Evolutionary conservation across 192 early-diverging fungal species (phyloP), one percentile per base, ranked within the genome.

Genomic region (Gamsiella multidivaricata): DNA sequence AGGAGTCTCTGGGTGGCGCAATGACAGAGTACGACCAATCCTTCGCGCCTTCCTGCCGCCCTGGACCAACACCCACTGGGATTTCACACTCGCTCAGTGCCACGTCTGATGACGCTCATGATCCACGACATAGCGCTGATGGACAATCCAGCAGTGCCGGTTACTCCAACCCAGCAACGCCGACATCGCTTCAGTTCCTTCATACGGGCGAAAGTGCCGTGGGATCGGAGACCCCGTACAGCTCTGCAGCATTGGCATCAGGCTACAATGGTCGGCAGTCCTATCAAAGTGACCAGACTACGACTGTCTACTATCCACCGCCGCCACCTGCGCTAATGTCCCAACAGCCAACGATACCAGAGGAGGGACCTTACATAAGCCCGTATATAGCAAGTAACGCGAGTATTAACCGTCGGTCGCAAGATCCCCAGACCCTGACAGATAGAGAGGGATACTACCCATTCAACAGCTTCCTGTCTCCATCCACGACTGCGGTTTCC

Each of bases 131-230:
- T 25, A 63, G 69, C 33, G 4, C 32, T 2, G 69, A 71, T n/a
- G n/a, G n/a, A 20, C 53, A 28, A 2, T 23, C 43, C 5, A 50
- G 34, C 39, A 56, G 25, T 31, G 32, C 8, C 26, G 60, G 59
- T 8, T 57, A 57, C 41, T 65, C 70, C 5, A 33, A 31, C 32
- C 36, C 54, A 28, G 37, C 55, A 26, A 66, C 63, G 8, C 62
- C 61, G 17, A 74, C 63, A 31, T 47, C 62, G 0, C 52, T 73
- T 4, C 55, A 65, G 41, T 73, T 61, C 31, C 45, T 74, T 41
- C 3, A 26, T 17, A 42, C 37, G n/a, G 41, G 34, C 6, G 62
- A 59, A n/a, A 14, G 39, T 26, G 49, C 46, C 7, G 20, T n/a
- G 1, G 47, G 49, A 39, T 54, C 34, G 15, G 57, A 53, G 0